Base-by-base conservation (phyloP, 1,284 basidiomycete species). In the Pseudozyma sp. region DNA sequence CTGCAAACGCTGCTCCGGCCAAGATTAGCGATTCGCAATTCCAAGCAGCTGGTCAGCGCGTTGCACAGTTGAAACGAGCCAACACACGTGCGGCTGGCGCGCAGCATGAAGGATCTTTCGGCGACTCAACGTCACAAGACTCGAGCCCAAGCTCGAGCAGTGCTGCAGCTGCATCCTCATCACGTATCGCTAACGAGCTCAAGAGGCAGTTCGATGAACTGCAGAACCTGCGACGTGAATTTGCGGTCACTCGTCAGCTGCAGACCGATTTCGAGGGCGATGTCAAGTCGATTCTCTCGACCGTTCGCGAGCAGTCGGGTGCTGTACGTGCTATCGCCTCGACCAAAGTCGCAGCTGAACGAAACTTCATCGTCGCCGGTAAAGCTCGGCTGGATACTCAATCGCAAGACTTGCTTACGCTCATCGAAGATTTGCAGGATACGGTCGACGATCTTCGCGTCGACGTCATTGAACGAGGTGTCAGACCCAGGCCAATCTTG, bases 141-240 rank as follows among this genome's bases (percentile, higher is more conserved):
- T 5, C 39, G 8, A 36, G 34, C 18, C 50, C 52, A 8, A 21
- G 35, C 18, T 51, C 39, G 4, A n/a, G 7, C 18, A n/a, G 42
- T 36, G 49, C 38, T 11, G 21, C 53, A 6, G 18, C 40, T 39
- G 64, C 59, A 34, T 60, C 39, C 16, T 35, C 55, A 6, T 56
- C 65, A 11, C 70, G 62, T 40, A 56, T 78, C 45, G 77, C 78
- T 1, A 61, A 87, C 3, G 93, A 97, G 79, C 89, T 98, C 69
- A 92, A 92, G 84, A 91, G 90, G 1, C 95, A 98, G 81, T 95
- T 96, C 82, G 93, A 96, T 82, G 95, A 97, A 83, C 91, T 98
- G 13, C 94, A 95, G 85, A 92, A 92, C 78, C 88, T 99, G 18
- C 91, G 97, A 8, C 90, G 95, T 3, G 96, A 99, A 83, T 88